Percentiles rank a stretch among this genome's conserved stretches.
These are phyloP conservation scores for Fusarium sp. DNA, from an alignment of 2,329 filamentous ascomycete species.

Conservation along the genomic window DNA sequence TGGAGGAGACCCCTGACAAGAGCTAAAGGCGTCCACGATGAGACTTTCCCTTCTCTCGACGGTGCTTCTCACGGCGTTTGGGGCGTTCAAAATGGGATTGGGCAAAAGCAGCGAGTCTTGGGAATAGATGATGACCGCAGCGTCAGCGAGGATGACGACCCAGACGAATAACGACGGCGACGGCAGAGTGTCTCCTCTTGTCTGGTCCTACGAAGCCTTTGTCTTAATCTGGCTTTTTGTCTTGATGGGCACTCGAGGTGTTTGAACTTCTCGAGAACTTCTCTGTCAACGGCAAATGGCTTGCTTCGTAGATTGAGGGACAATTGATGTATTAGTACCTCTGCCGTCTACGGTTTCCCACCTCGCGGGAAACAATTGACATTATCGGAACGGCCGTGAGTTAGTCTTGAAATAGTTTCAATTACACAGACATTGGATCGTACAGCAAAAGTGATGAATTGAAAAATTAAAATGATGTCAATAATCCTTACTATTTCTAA, in stretches of 20 bases:
- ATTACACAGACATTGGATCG: conserved; percentile 20
- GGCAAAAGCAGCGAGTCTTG: conserved; percentile 44
- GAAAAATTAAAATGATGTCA: background rate
- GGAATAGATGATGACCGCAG: conserved; percentile 58
- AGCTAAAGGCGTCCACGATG: conserved; percentile 58
- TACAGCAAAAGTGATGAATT: conserved; percentile 3
- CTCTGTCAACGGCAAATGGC: conserved; percentile 1
- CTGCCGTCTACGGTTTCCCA: conserved; percentile 59
- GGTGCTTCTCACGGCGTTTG: conserved; percentile 56
- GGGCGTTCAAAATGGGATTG: conserved; percentile 59
- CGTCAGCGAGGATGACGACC: conserved; percentile 71
- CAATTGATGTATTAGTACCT: conserved; percentile 70
- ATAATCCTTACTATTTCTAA: conserved; percentile 1
- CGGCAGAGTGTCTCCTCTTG: conserved; percentile 73
- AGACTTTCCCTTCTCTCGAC: conserved; percentile 45
- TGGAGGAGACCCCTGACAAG: conserved; percentile 76
- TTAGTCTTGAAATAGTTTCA: conserved; percentile 34
- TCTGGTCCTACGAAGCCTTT: conserved; percentile 63
- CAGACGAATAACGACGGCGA: conserved; percentile 68
- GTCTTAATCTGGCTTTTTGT: conserved; percentile 4
- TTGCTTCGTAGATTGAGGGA: conserved; percentile 62
- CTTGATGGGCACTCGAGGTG: conserved; percentile 6
- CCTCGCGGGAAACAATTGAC: conserved; percentile 49
- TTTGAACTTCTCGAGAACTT: background rate
- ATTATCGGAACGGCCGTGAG: conserved; percentile 29